Percentiles rank a stretch among this genome's conserved stretches.
These are phyloP conservation scores for Fusarium temperatum DNA, from an alignment of 2,329 filamentous ascomycete genomes.

Conservation along the genomic window DNA sequence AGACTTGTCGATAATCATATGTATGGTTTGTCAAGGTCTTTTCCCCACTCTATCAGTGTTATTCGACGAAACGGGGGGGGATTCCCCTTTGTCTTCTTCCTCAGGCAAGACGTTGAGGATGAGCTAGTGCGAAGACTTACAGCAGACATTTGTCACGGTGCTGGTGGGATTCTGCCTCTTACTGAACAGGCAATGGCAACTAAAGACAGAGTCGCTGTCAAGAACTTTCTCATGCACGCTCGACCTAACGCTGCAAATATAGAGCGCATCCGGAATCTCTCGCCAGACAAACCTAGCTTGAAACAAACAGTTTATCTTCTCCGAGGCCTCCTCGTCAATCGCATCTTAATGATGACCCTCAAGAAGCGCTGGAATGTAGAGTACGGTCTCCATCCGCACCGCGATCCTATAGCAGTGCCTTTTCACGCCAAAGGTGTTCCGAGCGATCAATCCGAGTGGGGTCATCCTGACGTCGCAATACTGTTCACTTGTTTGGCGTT, in stretches of 20 bases:
- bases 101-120: slow-evolving; percentile 58
- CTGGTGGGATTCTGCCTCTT: slow-evolving; percentile 37
- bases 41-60: slow-evolving; percentile 48
- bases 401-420: slow-evolving; percentile 69
- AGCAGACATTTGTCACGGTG: slow-evolving; percentile 31
- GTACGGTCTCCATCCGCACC: slow-evolving; percentile 65
- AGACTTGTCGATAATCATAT: slow-evolving; percentile 53
- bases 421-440: slow-evolving; percentile 60
- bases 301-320: slow-evolving; percentile 60
- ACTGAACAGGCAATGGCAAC: slow-evolving; percentile 22
- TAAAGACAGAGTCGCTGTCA: slow-evolving; percentile 39
- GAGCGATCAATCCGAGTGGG: slow-evolving; percentile 70
- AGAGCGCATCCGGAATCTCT: slow-evolving; percentile 23
- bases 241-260: slow-evolving; percentile 15
- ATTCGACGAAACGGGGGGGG: slow-evolving; percentile 41
- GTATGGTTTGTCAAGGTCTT: slow-evolving; percentile 47
- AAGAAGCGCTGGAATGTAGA: slow-evolving; percentile 74
- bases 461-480: slow-evolving; percentile 74
- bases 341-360: slow-evolving; percentile 67
- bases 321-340: slow-evolving; percentile 68
- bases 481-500: slow-evolving; percentile 72
- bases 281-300: slow-evolving; percentile 34
- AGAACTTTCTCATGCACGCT: slow-evolving; percentile 34
- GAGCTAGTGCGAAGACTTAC: slow-evolving; percentile 47
- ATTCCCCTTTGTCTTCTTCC: slow-evolving; percentile 63